Evolutionary conservation across 2,329 filamentous ascomycete genomes (phyloP).

Genomic region (Alternaria triticimaculans): DNA sequence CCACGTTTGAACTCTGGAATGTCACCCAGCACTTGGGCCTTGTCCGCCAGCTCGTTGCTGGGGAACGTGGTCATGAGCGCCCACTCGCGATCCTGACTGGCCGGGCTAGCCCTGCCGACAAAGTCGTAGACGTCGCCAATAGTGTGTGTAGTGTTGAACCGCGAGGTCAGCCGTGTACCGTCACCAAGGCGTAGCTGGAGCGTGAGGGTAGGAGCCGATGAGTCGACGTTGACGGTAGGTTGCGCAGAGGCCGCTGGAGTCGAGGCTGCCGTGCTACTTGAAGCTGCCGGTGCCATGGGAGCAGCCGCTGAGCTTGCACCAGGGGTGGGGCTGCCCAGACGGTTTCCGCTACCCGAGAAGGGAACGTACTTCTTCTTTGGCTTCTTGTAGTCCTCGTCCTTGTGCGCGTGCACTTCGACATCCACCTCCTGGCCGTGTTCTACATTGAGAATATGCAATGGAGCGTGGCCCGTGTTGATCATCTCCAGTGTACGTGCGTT

Average conservation of each 20-base stretch:
- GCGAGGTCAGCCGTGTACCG: conserved; percentile 76
- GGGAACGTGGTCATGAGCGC: conserved; percentile 84
- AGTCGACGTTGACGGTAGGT: conserved; percentile 62
- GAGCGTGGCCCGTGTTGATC: conserved; percentile 78
- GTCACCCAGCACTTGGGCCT: conserved; percentile 56
- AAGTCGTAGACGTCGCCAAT: conserved; percentile 80
- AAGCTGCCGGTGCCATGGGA: conserved; percentile 44
- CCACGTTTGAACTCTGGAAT: conserved; percentile 60
- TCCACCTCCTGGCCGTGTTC: conserved; percentile 77
- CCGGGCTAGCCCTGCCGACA: conserved; percentile 68
- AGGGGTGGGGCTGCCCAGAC: conserved; percentile 79
- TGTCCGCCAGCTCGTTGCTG: conserved; percentile 78
- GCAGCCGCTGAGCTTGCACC: conserved; percentile 54
- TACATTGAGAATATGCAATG: conserved; percentile 79
- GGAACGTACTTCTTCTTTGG: conserved; percentile 79
- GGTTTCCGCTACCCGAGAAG: conserved; percentile 73
- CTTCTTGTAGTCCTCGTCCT: conserved; percentile 74
- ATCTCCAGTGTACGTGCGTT: conserved; percentile 75
- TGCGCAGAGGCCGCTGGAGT: conserved; percentile 47
- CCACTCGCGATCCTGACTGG: conserved; percentile 66
- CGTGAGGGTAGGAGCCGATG: conserved; percentile 70
- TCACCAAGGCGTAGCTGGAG: conserved; percentile 81
- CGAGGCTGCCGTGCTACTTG: conserved; percentile 35
- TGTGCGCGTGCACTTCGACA: conserved; percentile 75
- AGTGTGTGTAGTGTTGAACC: conserved; percentile 82